phyloP scores from a whole-genome alignment of 1,284 basidiomycete genomes.

The Moesziomyces parantarcticus region DNA sequence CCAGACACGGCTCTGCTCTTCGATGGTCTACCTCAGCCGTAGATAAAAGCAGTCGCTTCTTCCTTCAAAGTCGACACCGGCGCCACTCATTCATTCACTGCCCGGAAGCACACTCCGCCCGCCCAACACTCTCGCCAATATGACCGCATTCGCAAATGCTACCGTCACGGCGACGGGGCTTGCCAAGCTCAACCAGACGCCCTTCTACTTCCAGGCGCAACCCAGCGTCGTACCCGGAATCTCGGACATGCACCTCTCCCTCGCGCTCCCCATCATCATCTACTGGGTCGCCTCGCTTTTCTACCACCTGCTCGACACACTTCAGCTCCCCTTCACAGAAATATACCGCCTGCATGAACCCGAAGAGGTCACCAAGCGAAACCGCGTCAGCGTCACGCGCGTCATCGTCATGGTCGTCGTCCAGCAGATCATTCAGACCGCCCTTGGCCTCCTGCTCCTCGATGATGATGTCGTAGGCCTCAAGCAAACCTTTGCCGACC shows the following conservation, averaged over 20 bases:
- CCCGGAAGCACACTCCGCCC: neutral
- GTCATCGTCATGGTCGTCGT: conserved; percentile 83
- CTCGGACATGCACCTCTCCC: conserved; percentile 79
- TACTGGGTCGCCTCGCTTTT: conserved; percentile 87
- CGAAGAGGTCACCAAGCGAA: conserved; percentile 79
- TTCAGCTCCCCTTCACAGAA: conserved; percentile 80
- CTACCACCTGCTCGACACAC: conserved; percentile 82
- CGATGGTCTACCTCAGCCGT: too few relatives aligned
- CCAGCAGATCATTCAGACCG: conserved; percentile 87
- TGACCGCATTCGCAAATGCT: conserved; percentile 38
- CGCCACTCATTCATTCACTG: neutral
- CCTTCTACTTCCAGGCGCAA: conserved; percentile 72
- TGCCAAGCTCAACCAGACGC: conserved; percentile 45
- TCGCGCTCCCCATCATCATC: conserved; percentile 80
- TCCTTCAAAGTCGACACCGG: conserved; percentile 3
- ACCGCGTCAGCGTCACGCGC: conserved; percentile 77
- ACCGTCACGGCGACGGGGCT: conserved; percentile 30
- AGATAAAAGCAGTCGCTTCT: too few relatives aligned
- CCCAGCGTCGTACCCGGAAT: conserved; percentile 74
- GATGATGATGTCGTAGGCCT: conserved; percentile 70
- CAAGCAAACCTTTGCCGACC: conserved; percentile 70
- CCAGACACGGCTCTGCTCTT: too few relatives aligned
- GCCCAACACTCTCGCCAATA: neutral
- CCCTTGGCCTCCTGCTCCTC: conserved; percentile 78
- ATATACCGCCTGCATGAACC: conserved; percentile 89